Evolutionary conservation across 192 early-diverging fungal species (phyloP), one percentile per base, ranked within the genome.

Genomic region (Thoreauomyces humboldtii): DNA sequence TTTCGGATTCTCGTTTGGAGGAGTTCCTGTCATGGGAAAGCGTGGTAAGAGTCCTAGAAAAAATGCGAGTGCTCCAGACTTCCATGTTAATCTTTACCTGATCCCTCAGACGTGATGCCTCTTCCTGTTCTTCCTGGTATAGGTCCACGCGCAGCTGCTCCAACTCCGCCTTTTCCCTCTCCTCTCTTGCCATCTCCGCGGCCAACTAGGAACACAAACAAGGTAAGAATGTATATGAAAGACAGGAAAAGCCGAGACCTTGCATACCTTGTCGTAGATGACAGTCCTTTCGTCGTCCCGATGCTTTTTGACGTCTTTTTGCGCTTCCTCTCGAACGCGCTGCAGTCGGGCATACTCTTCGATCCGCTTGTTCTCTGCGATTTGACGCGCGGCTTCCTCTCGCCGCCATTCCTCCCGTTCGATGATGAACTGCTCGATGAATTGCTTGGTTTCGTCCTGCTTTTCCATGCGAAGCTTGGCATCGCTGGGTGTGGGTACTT

Each of bases 81-180:
- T 9, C n/a, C 38, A n/a, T 41, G 38, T n/a, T 41, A 41, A 41
- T 9, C 38, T n/a, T 41, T 67, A 76, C 73, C 64, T 73, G 50
- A 46, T 81, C 77, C 11, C 72, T 44, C 22, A 52, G 15, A 27
- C 84, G 60, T 17, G 75, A 73, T 22, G 27, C 44, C 22, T 72
- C 81, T 71, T 82, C 76, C 63, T 82, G 73, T 59, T 86, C 81
- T 58, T 79, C 81, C 43, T 80, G 73, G 56, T 76, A 76, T 38
- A 86, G 65, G 15, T 86, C 84, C 37, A 84, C 69, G 9, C 84
- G 67, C 11, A 86, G 66, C 42, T 83, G 62, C 65, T 86, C 80
- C 19, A 86, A 67, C 65, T 84, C 80, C 3, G 62, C 59, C 34
- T 79, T 81, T 50, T 43, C 75, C 22, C 60, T 32, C 43, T 84